These are phyloP conservation scores for Saccharomyces hybrid DNA, from an alignment of 1,139 yeast species.

Conservation along the genomic window DNA sequence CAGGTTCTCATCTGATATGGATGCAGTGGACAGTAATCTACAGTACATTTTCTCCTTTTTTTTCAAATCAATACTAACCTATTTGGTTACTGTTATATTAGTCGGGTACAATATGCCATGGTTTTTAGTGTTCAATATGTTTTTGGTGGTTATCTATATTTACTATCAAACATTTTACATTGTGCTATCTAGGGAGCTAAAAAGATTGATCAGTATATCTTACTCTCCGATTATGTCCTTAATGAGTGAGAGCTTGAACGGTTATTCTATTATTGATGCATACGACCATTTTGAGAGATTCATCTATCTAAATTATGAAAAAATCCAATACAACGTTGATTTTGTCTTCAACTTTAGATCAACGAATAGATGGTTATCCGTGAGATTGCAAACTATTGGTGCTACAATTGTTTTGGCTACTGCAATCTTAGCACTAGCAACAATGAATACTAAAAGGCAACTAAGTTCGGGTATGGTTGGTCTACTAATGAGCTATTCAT, in stretches of 20 bases:
- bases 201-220: slow-evolving; percentile 44
- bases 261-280: slow-evolving; percentile 55
- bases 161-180: slow-evolving; percentile 49
- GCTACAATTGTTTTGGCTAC: slow-evolving; percentile 55
- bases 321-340: slow-evolving; percentile 56
- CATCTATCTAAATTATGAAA: slow-evolving; percentile 45
- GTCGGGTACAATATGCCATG: slow-evolving; percentile 47
- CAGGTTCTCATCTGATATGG: slow-evolving; percentile 63
- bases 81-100: slow-evolving; percentile 43
- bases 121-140: slow-evolving; percentile 39
- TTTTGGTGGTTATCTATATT: slow-evolving; percentile 40
- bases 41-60: slow-evolving; percentile 43
- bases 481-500: slow-evolving; percentile 62
- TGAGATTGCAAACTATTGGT: slow-evolving; percentile 64
- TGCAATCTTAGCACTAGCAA: slow-evolving; percentile 48
- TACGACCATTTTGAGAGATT: slow-evolving; percentile 47
- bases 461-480: slow-evolving; percentile 67
- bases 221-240: slow-evolving; percentile 59
- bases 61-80: slow-evolving; percentile 38
- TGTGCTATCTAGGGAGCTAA: slow-evolving; percentile 49
- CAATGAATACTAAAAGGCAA: slow-evolving; percentile 42
- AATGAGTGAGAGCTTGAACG: slow-evolving; percentile 53
- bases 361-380: slow-evolving; percentile 64
- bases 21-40: slow-evolving; percentile 48
- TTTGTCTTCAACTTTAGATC: slow-evolving; percentile 50